Evolutionary conservation across 2,329 filamentous ascomycete genomes (phyloP).

Genomic region (Ceratocystis albifundus): DNA sequence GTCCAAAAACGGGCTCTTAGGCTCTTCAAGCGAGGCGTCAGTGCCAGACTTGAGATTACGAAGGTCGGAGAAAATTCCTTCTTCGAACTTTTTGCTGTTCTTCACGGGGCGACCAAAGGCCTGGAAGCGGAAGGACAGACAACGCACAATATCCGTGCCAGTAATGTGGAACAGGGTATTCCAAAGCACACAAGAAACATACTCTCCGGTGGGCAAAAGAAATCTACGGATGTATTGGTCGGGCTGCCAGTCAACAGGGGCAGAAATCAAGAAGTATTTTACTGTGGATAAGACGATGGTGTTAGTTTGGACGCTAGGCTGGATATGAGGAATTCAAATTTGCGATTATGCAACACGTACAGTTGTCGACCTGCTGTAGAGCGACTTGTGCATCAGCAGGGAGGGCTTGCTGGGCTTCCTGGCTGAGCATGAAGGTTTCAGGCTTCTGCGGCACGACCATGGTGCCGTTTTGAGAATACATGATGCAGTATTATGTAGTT

Average conservation of each 20-base stretch:
- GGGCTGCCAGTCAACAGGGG: conserved; percentile 91
- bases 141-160: conserved; percentile 96
- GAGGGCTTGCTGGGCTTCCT: conserved; percentile 89
- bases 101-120: conserved; percentile 96
- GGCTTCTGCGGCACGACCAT: conserved; percentile 93
- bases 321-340: neutral
- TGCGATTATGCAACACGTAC: conserved; percentile 42
- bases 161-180: conserved; percentile 99
- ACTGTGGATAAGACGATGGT: conserved; percentile 43
- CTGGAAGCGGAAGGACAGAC: conserved; percentile 94
- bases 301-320: conserved; percentile 24
- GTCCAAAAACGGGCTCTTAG: conserved; percentile 95
- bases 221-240: conserved; percentile 97
- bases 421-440: conserved; percentile 97
- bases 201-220: conserved; percentile 91
- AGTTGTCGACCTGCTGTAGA: conserved; percentile 93
- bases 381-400: conserved; percentile 95
- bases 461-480: conserved; percentile 73
- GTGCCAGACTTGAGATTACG: conserved; percentile 97
- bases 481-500: conserved; percentile 30
- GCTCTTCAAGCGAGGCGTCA: conserved; percentile 94
- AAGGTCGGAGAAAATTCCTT: conserved; percentile 97
- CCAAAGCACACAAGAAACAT: conserved; percentile 97
- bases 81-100: conserved; percentile 99
- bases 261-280: conserved; percentile 99